Percentiles rank a stretch among this genome's conserved stretches.
These are phyloP conservation scores for Aspergillus sp. DNA, from an alignment of 2,329 filamentous ascomycete genomes.

Conservation along the genomic window DNA sequence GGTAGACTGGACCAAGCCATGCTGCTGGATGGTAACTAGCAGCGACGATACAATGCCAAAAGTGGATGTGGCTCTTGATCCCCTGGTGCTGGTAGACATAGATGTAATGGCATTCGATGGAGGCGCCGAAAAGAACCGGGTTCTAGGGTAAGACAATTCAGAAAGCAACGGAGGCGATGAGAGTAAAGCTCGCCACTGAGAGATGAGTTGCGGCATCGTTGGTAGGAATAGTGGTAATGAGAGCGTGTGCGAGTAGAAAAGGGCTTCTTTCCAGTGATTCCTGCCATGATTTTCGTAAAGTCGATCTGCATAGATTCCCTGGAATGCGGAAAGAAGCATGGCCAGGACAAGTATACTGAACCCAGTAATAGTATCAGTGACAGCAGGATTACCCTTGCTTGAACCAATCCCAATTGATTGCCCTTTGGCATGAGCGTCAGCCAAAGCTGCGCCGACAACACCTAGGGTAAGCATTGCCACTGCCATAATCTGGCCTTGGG, in stretches of 20 bases:
- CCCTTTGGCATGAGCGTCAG: conserved; percentile 78
- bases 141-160: conserved; percentile 3
- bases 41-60: conserved; percentile 7
- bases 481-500: conserved; percentile 70
- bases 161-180: conserved; percentile 29
- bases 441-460: conserved; percentile 82
- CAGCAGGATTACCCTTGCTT: conserved; percentile 19
- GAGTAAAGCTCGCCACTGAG: conserved; percentile 31
- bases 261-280: conserved; percentile 85
- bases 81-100: neutral
- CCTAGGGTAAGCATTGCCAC: conserved; percentile 80
- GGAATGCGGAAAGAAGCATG: conserved; percentile 84
- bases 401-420: conserved; percentile 34
- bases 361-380: conserved; percentile 52
- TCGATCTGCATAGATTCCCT: conserved; percentile 91
- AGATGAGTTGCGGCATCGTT: conserved; percentile 28
- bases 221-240: conserved; percentile 42
- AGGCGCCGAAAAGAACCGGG: neutral
- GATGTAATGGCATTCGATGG: conserved; percentile 1
- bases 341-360: conserved; percentile 80
- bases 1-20: conserved; percentile 17
- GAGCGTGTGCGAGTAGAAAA: conserved; percentile 77
- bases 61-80: conserved; percentile 41
- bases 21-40: conserved; percentile 8
- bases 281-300: conserved; percentile 79